Conservation (phyloP, 169 alveolate species). For the Plasmodium falciparum region DNA sequence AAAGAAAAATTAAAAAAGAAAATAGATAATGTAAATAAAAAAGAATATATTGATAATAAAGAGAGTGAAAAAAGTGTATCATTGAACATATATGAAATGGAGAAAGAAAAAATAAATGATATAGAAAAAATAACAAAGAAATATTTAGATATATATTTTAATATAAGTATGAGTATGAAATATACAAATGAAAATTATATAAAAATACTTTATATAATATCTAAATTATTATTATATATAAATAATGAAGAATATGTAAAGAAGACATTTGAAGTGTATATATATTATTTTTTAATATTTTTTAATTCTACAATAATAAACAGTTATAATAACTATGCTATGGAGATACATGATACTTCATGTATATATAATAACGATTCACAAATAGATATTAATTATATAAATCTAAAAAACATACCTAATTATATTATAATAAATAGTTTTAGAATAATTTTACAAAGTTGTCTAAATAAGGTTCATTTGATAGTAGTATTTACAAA, state of each 20-base stretch:
- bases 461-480: conserved; percentile 32
- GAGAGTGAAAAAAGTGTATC: not conserved
- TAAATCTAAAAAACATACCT: conserved; percentile 20
- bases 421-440: conserved; percentile 56
- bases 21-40: not conserved
- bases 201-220: conserved; percentile 51
- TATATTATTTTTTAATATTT: conserved; percentile 45
- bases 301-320: conserved; percentile 42
- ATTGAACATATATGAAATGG: conserved; percentile 17
- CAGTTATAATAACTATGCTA: not conserved
- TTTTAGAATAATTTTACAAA: conserved; percentile 51
- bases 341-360: conserved; percentile 18
- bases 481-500: conserved; percentile 36
- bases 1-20: not conserved
- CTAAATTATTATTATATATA: conserved; percentile 41
- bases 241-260: conserved; percentile 52
- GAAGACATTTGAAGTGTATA: conserved; percentile 34
- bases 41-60: not conserved
- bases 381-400: conserved; percentile 35
- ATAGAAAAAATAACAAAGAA: conserved; percentile 19
- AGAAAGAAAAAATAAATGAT: conserved; percentile 10
- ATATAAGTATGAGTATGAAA: conserved; percentile 31
- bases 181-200: conserved; percentile 40
- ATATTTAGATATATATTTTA: conserved; percentile 40
- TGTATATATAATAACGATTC: conserved; percentile 24